Conservation (phyloP, 495 filamentous ascomycete species). For the Pyrenopolyporus hunteri region DNA sequence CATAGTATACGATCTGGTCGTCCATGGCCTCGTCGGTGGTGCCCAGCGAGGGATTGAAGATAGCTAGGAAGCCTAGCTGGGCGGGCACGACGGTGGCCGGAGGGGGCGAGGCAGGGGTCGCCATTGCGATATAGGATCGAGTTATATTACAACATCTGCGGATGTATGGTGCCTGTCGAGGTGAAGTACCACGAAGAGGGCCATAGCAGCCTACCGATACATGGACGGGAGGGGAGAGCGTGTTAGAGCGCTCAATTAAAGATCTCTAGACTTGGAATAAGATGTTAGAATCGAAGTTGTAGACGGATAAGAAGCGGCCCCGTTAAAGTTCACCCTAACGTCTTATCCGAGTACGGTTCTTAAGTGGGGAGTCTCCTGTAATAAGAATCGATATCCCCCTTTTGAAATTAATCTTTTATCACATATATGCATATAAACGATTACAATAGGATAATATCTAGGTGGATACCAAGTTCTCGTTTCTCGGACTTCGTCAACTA, state of each 20-base stretch:
- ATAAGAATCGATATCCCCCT: too few species aligned
- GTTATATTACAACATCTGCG: slow-evolving; percentile 20
- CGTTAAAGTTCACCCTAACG: background rate
- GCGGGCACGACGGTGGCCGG: slow-evolving; percentile 66
- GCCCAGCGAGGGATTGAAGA: slow-evolving; percentile 93
- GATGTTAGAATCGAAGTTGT: background rate
- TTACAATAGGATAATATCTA: too few species aligned
- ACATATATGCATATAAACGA: too few species aligned
- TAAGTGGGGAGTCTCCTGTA: too few species aligned
- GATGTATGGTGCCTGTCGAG: slow-evolving; percentile 23
- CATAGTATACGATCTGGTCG: slow-evolving; percentile 93
- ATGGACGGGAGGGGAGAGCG: background rate
- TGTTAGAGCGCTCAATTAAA: background rate
- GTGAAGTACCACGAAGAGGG: slow-evolving; percentile 22
- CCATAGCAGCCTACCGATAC: slow-evolving; percentile 20
- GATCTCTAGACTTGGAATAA: background rate
- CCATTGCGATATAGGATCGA: slow-evolving; percentile 20
- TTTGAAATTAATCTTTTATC: too few species aligned
- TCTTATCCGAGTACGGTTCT: background rate
- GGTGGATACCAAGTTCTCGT: too few species aligned
- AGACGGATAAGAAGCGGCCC: too few species aligned
- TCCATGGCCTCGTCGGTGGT: slow-evolving; percentile 83
- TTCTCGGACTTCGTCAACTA: too few species aligned
- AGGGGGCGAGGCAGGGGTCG: slow-evolving; percentile 18
- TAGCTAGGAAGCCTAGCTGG: slow-evolving; percentile 83